phyloP scores from a whole-genome alignment of 352 stramenopile genomes.

The Phytopythium delawarense region DNA sequence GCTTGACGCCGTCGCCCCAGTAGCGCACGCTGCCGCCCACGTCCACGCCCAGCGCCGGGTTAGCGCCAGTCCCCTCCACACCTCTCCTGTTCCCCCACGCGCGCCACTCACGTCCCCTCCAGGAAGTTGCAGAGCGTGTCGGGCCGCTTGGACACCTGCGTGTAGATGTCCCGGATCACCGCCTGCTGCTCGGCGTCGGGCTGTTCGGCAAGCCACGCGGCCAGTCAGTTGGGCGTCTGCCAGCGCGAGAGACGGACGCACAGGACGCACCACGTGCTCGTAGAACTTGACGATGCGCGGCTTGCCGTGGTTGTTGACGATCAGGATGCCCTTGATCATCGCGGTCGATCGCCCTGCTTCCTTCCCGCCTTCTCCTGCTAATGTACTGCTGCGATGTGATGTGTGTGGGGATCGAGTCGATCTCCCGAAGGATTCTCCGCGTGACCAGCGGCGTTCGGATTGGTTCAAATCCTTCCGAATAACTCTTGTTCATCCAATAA shows the following conservation, averaged over 20 bases:
- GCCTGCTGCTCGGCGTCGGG: constrained; percentile 96
- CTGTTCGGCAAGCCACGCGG: constrained; percentile 19
- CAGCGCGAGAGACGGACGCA: neutral
- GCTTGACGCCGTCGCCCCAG: constrained; percentile 97
- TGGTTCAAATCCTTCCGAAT: neutral
- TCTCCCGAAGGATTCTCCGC: neutral
- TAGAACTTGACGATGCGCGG: constrained; percentile 99
- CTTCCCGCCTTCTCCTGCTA: neutral
- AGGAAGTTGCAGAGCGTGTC: constrained; percentile 99
- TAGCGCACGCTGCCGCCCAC: constrained; percentile 64
- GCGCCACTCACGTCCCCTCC: constrained; percentile 86
- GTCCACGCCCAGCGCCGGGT: neutral
- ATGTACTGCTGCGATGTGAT: neutral
- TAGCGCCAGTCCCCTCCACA: too few species aligned
- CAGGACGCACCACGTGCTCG: constrained; percentile 91
- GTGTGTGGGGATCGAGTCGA: neutral
- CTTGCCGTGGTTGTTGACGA: constrained; percentile 99
- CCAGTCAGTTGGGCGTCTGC: too few species aligned
- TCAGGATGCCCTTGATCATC: constrained; percentile 99
- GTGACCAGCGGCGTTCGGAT: neutral
- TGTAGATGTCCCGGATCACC: constrained; percentile 98
- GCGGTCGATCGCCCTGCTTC: neutral
- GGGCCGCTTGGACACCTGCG: constrained; percentile 96
- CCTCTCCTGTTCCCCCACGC: too few species aligned
- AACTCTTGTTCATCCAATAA: constrained; percentile 15